These are phyloP conservation scores for Rutstroemia sp. DNA, from an alignment of 2,329 filamentous ascomycete species.

Conservation along the genomic window DNA sequence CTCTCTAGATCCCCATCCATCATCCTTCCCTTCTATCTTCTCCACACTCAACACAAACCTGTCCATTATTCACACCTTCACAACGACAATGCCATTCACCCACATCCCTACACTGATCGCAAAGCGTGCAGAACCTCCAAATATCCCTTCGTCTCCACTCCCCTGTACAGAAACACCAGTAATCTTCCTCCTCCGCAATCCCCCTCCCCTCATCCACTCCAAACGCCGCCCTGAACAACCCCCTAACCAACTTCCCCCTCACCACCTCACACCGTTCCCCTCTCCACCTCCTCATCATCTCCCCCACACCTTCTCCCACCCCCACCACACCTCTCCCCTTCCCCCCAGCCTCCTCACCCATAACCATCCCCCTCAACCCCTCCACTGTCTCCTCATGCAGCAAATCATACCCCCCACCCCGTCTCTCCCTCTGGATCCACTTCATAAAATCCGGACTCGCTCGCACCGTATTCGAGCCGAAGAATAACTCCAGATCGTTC, in stretches of 20 bases:
- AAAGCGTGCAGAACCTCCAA: not conserved
- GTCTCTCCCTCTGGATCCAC: constrained; percentile 3
- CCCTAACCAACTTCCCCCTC: not conserved
- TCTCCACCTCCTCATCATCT: not conserved
- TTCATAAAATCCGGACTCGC: not conserved
- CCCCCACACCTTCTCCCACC: not conserved
- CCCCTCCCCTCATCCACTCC: not conserved
- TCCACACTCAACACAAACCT: not conserved
- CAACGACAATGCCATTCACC: not conserved
- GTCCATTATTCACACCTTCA: no score
- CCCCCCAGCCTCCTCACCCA: not conserved
- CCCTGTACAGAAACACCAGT: constrained; percentile 2
- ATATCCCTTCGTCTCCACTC: not conserved
- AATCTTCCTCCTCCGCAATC: not conserved
- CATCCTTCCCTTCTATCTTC: no score
- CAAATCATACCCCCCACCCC: not conserved
- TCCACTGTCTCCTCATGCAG: not conserved
- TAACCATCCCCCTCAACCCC: constrained; percentile 1
- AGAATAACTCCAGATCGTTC: not conserved
- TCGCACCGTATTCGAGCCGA: not conserved
- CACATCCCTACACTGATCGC: not conserved
- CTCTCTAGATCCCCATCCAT: no score
- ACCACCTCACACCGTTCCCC: not conserved
- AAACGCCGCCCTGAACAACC: not conserved
- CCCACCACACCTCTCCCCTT: not conserved